Base-by-base conservation (phyloP, 2,329 filamentous ascomycete species). In the Escovopsis sp. region DNA sequence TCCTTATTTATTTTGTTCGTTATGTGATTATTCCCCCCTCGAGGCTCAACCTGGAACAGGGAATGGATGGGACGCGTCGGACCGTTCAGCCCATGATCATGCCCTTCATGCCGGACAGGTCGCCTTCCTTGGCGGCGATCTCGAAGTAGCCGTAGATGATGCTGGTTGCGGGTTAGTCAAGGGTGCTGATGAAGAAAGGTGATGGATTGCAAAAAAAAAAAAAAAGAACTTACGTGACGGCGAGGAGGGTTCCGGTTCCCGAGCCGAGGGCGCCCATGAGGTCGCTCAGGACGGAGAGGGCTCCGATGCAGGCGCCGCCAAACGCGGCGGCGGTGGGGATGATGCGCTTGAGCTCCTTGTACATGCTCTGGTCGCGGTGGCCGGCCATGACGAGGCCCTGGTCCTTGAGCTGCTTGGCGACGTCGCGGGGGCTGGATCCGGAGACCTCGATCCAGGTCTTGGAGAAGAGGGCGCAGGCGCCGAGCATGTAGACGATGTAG, bases 401-500 rank as follows among this genome's bases (percentile, higher is more conserved):
- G 59, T 98, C 93, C 80, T 98, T 98, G 64, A 98, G 80, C 71
- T 96, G 91, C 79, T 98, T 98, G 57, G 91, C 91, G 52, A 98
- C 93, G 60, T 98, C 91, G 58, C 91, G 84, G 46, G 91, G 93
- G 71, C 86, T 89, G 49, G 89, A 95, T 58, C 91, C 93, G 33
- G 91, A 96, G 51, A 98, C 91, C 70, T 98, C 91, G 56, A 98
- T 98, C 91, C 91, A 98, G 42, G 93, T 98, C 84, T 98, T 98
- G 67, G 88, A 95, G 77, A 98, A 98, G 63, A 96, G 79, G 47
- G 88, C 88, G 61, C 91, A 98, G 52, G 93, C 93, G 56, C 86
- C 83, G 45, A 98, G 81, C 88, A 98, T 98, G 73, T 96, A 98
- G 51, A 80, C 74, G 52, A 96, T 86, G 71, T 98, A 98, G 59